Conservation (phyloP, 768 basidiomycete species). For the Suillus cothurnatus region DNA sequence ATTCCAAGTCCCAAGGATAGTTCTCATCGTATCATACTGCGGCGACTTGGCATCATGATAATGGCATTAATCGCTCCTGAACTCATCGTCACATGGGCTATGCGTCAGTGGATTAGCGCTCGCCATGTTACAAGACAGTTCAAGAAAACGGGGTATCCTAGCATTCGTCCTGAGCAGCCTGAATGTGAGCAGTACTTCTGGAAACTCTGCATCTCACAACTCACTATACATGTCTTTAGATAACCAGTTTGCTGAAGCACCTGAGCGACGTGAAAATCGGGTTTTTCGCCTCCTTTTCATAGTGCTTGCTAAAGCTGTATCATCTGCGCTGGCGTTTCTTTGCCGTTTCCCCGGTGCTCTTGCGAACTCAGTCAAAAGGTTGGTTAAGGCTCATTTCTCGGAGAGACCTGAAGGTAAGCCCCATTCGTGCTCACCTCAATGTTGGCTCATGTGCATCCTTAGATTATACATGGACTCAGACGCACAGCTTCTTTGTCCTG, state of each 20-base stretch:
- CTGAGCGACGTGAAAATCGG: too few relatives aligned
- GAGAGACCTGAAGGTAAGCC: not conserved
- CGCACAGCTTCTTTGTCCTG: not conserved
- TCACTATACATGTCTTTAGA: not conserved
- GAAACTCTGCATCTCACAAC: not conserved
- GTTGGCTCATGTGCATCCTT: not conserved
- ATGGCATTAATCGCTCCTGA: conserved; percentile 24
- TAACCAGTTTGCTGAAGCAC: too few relatives aligned
- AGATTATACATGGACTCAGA: conserved; percentile 1
- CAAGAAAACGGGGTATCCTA: too few relatives aligned
- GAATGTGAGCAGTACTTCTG: not conserved
- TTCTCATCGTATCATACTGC: not conserved
- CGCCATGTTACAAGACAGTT: conserved; percentile 5
- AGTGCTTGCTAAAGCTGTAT: too few relatives aligned
- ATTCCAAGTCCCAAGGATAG: conserved; percentile 14
- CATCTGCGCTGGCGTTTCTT: too few relatives aligned
- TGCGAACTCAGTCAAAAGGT: too few relatives aligned
- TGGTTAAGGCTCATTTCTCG: too few relatives aligned
- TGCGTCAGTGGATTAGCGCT: conserved; percentile 21
- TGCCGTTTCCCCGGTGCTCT: too few relatives aligned
- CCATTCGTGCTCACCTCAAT: not conserved
- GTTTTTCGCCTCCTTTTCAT: too few relatives aligned
- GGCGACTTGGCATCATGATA: conserved; percentile 15
- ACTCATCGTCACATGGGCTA: conserved; percentile 22
- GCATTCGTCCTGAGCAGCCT: not conserved